These are phyloP conservation scores for Penicillium paradoxum DNA, from an alignment of 495 filamentous ascomycete species.

Conservation along the genomic window DNA sequence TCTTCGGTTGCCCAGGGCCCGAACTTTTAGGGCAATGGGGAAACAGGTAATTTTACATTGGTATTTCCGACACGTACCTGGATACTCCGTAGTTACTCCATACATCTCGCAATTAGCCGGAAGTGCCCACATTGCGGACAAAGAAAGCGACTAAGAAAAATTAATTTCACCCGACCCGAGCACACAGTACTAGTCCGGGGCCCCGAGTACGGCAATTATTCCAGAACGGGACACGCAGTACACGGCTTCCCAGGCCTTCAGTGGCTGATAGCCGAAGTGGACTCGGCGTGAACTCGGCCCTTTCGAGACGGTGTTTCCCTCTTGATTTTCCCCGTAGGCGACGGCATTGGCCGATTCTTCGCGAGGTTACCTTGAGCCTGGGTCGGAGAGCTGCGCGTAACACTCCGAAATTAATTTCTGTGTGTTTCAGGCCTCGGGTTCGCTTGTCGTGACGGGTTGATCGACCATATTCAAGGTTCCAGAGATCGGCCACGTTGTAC, in stretches of 20 bases:
- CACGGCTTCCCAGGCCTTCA: slow-evolving; percentile 10
- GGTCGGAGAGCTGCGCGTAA: not conserved
- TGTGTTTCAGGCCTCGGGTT: not conserved
- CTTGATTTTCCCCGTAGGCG: not conserved
- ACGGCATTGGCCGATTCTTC: too few species aligned
- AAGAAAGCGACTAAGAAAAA: slow-evolving; percentile 3
- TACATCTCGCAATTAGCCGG: slow-evolving; percentile 4
- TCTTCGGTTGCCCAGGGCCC: not conserved
- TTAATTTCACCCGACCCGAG: slow-evolving; percentile 4
- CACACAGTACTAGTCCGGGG: slow-evolving; percentile 18
- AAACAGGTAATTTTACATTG: not conserved
- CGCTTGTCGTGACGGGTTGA: not conserved
- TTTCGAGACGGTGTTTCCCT: not conserved
- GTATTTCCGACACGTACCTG: not conserved
- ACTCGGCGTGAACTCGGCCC: slow-evolving; percentile 9
- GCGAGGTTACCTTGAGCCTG: not conserved
- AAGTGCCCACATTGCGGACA: not conserved
- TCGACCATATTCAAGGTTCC: too few species aligned
- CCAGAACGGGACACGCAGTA: slow-evolving; percentile 14
- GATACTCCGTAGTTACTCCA: not conserved
- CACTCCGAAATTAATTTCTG: not conserved
- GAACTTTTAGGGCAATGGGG: not conserved
- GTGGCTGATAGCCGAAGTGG: slow-evolving; percentile 20
- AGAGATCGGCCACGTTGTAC: too few species aligned
- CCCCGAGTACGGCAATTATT: slow-evolving; percentile 19